These are phyloP conservation scores for Entomortierella parvispora DNA, from an alignment of 192 early-diverging fungal species.

Conservation along the genomic window DNA sequence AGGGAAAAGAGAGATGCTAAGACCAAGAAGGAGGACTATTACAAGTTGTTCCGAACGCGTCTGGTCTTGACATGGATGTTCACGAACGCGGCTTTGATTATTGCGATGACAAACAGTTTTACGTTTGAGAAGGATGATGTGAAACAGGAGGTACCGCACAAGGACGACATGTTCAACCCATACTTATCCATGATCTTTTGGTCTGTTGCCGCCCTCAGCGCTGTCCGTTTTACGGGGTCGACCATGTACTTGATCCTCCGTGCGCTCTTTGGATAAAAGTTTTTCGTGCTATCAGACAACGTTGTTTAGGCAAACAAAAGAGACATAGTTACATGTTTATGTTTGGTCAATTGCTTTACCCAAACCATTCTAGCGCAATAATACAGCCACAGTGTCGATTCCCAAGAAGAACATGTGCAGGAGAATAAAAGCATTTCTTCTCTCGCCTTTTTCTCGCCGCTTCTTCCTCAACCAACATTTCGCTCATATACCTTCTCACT, in stretches of 20 bases:
- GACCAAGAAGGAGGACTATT: slow-evolving; percentile 89
- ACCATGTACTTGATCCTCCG: slow-evolving; percentile 73
- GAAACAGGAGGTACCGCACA: slow-evolving; percentile 16
- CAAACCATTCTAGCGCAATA: too few relatives aligned
- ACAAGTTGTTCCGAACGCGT: slow-evolving; percentile 85
- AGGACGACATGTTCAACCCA: slow-evolving; percentile 37
- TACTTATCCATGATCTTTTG: slow-evolving; percentile 86
- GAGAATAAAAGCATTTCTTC: too few relatives aligned
- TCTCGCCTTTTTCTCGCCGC: too few relatives aligned
- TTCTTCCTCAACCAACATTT: too few relatives aligned
- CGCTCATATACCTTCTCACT: too few relatives aligned
- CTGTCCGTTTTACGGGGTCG: slow-evolving; percentile 79
- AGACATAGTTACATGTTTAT: too few relatives aligned
- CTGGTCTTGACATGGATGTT: slow-evolving; percentile 89
- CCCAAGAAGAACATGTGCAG: too few relatives aligned
- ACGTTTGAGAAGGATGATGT: slow-evolving; percentile 38
- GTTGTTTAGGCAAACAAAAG: too few relatives aligned
- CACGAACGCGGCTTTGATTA: slow-evolving; percentile 79
- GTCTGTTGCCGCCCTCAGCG: slow-evolving; percentile 76
- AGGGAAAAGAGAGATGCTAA: slow-evolving; percentile 75
- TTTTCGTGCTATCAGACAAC: too few relatives aligned
- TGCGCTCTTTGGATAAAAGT: slow-evolving; percentile 65
- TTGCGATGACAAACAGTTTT: slow-evolving; percentile 63
- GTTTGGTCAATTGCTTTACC: too few relatives aligned
- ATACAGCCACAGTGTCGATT: too few relatives aligned